phyloP scores from a whole-genome alignment of 1,139 yeast genomes.

The Geotrichum restrictum region DNA sequence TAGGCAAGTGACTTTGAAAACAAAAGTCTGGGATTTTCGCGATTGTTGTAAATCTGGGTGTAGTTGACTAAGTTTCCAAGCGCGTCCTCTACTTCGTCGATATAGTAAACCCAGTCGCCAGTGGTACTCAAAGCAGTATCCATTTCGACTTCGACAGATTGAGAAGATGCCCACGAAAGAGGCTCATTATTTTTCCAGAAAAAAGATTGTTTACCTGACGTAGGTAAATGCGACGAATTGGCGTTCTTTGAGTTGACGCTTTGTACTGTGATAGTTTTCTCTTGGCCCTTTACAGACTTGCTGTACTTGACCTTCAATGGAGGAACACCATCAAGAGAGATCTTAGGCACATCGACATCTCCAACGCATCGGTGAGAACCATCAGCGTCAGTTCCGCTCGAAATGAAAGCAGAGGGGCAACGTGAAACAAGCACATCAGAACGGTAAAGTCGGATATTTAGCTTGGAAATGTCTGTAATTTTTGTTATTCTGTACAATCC shows the following conservation, averaged over 20 bases:
- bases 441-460: conserved; percentile 60
- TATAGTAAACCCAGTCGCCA: conserved; percentile 62
- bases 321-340: conserved; percentile 66
- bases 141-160: conserved; percentile 48
- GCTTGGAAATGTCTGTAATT: conserved; percentile 58
- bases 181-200: conserved; percentile 40
- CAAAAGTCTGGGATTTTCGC: conserved; percentile 27
- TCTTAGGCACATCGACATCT: conserved; percentile 51
- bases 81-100: conserved; percentile 67
- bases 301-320: conserved; percentile 66
- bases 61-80: conserved; percentile 67
- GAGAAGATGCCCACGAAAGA: conserved; percentile 52
- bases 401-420: conserved; percentile 70
- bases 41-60: conserved; percentile 38
- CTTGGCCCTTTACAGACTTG: conserved; percentile 51
- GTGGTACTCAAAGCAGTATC: conserved; percentile 47
- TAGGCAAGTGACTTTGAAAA: conserved; percentile 37
- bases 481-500: conserved; percentile 69
- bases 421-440: conserved; percentile 63
- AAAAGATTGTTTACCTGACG: conserved; percentile 19
- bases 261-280: conserved; percentile 43
- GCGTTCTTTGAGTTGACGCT: conserved; percentile 44
- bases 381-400: conserved; percentile 30
- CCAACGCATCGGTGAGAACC: conserved; percentile 59
- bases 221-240: conserved; percentile 19